phyloP scores from a whole-genome alignment of 768 basidiomycete genomes.

The Harrya chromipes region DNA sequence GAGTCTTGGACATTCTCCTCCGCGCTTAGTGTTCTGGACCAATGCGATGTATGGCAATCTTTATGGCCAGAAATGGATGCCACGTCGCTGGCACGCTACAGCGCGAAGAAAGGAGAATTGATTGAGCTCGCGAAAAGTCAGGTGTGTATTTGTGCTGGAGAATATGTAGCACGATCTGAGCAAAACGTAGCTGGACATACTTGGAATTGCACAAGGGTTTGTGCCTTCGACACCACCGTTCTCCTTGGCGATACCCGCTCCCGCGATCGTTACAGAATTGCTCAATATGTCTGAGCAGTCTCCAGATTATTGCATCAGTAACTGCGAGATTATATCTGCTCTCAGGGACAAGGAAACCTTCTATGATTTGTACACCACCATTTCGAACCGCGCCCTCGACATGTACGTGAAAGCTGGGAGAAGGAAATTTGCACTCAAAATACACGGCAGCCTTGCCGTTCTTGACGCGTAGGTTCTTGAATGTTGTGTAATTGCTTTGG shows the following conservation, averaged over 20 bases:
- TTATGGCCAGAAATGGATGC: slow-evolving; percentile 44
- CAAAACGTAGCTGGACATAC: slow-evolving; percentile 66
- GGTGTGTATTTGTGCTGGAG: slow-evolving; percentile 40
- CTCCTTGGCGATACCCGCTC: slow-evolving; percentile 41
- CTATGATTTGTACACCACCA: slow-evolving; percentile 69
- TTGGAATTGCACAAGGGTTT: slow-evolving; percentile 73
- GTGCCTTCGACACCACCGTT: slow-evolving; percentile 76
- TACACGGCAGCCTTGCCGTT: slow-evolving; percentile 84
- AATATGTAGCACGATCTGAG: neutral
- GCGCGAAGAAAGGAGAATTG: slow-evolving; percentile 84
- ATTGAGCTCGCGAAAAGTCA: slow-evolving; percentile 86
- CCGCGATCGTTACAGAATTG: slow-evolving; percentile 7
- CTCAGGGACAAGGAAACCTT: slow-evolving; percentile 58
- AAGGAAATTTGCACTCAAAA: slow-evolving; percentile 78
- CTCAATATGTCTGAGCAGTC: slow-evolving; percentile 20
- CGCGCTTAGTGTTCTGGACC: slow-evolving; percentile 76
- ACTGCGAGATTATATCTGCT: slow-evolving; percentile 57
- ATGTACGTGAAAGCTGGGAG: slow-evolving; percentile 81
- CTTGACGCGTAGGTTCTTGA: slow-evolving; percentile 74
- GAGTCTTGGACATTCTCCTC: slow-evolving; percentile 95
- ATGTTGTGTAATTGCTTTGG: slow-evolving; percentile 1
- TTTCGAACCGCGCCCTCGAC: slow-evolving; percentile 82
- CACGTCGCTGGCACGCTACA: slow-evolving; percentile 47
- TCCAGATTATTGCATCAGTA: slow-evolving; percentile 44
- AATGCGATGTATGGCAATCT: slow-evolving; percentile 72